Percentiles rank a stretch among this genome's conserved stretches.
Conservation (phyloP, 495 filamentous ascomycete genomes). For the Penicillium fimorum region DNA sequence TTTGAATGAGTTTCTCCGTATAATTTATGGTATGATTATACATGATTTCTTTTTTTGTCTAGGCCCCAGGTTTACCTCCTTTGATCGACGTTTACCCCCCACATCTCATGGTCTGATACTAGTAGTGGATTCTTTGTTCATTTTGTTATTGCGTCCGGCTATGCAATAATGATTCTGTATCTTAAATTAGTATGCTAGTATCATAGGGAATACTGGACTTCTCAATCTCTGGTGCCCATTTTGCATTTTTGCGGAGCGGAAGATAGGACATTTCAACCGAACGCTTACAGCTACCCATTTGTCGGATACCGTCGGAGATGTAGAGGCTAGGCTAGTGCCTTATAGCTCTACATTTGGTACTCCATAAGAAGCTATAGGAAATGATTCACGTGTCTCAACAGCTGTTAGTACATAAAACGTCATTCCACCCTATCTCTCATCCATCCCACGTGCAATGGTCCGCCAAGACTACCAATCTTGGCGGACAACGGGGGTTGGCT, state of each 20-base stretch:
- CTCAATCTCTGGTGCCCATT: no score
- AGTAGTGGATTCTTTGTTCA: background rate
- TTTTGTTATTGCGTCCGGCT: background rate
- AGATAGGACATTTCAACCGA: background rate
- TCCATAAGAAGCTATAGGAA: no score
- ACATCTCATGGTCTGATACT: background rate
- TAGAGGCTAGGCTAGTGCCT: background rate
- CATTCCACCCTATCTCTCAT: background rate
- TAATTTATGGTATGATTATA: no score
- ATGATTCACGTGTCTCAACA: background rate
- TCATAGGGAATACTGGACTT: no score
- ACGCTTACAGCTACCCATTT: background rate
- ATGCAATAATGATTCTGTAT: no score
- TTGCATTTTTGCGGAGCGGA: no score
- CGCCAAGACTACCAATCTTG: background rate
- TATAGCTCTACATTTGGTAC: background rate
- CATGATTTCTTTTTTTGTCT: no score
- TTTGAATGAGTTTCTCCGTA: no score
- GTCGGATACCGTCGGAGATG: background rate
- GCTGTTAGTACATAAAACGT: background rate
- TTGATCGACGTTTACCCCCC: no score
- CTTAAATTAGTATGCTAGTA: no score
- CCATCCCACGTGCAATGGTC: slow-evolving; percentile 2
- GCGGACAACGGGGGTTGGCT: background rate
- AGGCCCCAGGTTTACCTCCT: no score